Evolutionary conservation across 2,329 filamentous ascomycete species (phyloP).

Genomic region (Talaromyces sp.): DNA sequence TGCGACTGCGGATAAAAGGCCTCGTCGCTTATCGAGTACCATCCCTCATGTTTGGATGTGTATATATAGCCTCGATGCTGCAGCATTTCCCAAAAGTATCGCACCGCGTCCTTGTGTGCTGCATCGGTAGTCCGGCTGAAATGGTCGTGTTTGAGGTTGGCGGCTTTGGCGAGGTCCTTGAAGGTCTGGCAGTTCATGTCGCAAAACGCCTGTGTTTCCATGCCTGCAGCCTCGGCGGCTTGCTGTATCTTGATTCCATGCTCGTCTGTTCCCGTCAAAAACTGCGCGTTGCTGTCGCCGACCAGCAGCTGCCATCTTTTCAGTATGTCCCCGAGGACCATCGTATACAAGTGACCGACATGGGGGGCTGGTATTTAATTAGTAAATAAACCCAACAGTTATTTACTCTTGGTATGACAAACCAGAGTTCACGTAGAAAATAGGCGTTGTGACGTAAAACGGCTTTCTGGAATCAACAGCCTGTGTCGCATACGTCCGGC

Average conservation of each 20-base stretch:
- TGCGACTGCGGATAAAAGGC: slow-evolving; percentile 82
- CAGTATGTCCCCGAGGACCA: slow-evolving; percentile 83
- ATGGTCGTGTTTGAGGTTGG: slow-evolving; percentile 70
- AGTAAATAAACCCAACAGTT: neutral
- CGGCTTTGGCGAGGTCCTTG: slow-evolving; percentile 63
- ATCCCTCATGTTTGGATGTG: slow-evolving; percentile 80
- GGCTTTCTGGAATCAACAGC: slow-evolving; percentile 57
- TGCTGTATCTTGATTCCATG: slow-evolving; percentile 77
- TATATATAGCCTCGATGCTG: slow-evolving; percentile 75
- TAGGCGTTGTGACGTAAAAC: slow-evolving; percentile 92
- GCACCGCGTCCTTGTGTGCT: slow-evolving; percentile 76
- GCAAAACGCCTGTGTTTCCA: slow-evolving; percentile 76
- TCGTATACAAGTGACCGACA: slow-evolving; percentile 89
- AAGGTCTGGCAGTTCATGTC: slow-evolving; percentile 80
- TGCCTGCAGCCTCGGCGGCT: neutral
- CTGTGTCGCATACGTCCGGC: slow-evolving; percentile 27
- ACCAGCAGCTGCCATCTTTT: slow-evolving; percentile 86
- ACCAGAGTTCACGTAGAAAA: slow-evolving; percentile 98
- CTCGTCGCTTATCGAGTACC: slow-evolving; percentile 96
- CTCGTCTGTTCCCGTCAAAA: slow-evolving; percentile 93
- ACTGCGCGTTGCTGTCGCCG: slow-evolving; percentile 60
- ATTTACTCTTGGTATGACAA: slow-evolving; percentile 20
- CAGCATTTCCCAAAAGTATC: slow-evolving; percentile 83
- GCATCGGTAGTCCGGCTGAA: slow-evolving; percentile 90
- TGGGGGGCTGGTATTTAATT: slow-evolving; percentile 65